A percentile compares a stretch with the other conserved stretches of the same genome.
phyloP scores from a whole-genome alignment of 2,329 filamentous ascomycete genomes.

The Neofusicoccum kwambonambiense region DNA sequence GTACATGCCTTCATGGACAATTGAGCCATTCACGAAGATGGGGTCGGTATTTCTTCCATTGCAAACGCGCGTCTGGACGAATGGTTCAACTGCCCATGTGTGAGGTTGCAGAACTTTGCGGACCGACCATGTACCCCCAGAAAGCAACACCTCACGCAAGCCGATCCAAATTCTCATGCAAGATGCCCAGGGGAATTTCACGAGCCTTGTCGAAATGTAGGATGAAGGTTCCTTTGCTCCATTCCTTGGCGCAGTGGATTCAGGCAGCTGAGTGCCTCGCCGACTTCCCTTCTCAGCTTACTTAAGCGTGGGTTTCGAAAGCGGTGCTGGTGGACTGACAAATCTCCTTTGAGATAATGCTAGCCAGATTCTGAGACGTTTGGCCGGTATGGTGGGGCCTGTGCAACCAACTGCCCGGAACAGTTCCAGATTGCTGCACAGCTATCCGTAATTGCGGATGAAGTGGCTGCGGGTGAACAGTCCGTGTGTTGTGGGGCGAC shows the following conservation, averaged over 20 bases:
- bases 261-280: neutral
- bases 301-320: neutral
- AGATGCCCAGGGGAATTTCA: too few species aligned
- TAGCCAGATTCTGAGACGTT: neutral
- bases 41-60: too few species aligned
- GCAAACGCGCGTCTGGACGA: too few species aligned
- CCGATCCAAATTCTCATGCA: too few species aligned
- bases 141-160: too few species aligned
- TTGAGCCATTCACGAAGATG: too few species aligned
- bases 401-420: neutral
- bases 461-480: neutral
- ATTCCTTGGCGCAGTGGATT: neutral
- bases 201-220: too few species aligned
- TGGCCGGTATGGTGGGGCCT: neutral
- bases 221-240: too few species aligned
- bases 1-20: too few species aligned
- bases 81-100: too few species aligned
- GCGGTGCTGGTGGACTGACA: neutral
- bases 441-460: neutral
- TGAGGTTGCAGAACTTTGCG: too few species aligned
- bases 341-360: neutral
- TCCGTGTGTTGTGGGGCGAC: neutral
- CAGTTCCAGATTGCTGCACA: conserved; percentile 3
- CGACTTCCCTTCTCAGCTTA: neutral
- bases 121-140: too few species aligned